Percentiles rank a stretch among this genome's conserved stretches.
These are phyloP conservation scores for Chaetomiaceae sp. DNA, from an alignment of 2,329 filamentous ascomycete genomes.

Conservation along the genomic window DNA sequence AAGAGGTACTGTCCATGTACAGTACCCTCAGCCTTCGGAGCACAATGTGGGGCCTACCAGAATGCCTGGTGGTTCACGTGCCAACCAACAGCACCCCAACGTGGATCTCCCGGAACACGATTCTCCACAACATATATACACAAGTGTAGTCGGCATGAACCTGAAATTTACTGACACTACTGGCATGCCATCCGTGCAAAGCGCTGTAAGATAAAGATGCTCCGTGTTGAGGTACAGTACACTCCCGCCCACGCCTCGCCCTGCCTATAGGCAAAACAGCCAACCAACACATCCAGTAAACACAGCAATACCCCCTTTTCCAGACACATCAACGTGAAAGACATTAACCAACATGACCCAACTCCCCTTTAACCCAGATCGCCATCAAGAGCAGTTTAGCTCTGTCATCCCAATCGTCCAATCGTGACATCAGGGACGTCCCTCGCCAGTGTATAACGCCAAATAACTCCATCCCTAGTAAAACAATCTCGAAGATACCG, in stretches of 20 bases:
- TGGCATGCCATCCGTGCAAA: not conserved
- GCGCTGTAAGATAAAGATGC: not conserved
- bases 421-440: conserved; percentile 13
- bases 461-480: conserved; percentile 26
- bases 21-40: not conserved
- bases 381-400: conserved; percentile 10
- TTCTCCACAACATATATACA: too few relatives aligned
- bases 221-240: not conserved
- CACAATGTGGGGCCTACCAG: not conserved
- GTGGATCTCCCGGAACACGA: too few relatives aligned
- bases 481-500: conserved; percentile 20
- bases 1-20: too few relatives aligned
- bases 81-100: too few relatives aligned
- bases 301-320: conserved; percentile 3
- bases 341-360: conserved; percentile 9
- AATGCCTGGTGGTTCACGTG: not conserved
- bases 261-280: not conserved
- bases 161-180: too few relatives aligned
- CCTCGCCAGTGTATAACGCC: conserved; percentile 9
- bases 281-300: conserved; percentile 1
- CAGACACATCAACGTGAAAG: not conserved
- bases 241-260: not conserved
- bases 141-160: too few relatives aligned
- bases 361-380: conserved; percentile 4
- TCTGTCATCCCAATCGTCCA: conserved; percentile 20